phyloP scores from a whole-genome alignment of 1,284 basidiomycete genomes.

The Pseudomicrostroma phylloplanum region DNA sequence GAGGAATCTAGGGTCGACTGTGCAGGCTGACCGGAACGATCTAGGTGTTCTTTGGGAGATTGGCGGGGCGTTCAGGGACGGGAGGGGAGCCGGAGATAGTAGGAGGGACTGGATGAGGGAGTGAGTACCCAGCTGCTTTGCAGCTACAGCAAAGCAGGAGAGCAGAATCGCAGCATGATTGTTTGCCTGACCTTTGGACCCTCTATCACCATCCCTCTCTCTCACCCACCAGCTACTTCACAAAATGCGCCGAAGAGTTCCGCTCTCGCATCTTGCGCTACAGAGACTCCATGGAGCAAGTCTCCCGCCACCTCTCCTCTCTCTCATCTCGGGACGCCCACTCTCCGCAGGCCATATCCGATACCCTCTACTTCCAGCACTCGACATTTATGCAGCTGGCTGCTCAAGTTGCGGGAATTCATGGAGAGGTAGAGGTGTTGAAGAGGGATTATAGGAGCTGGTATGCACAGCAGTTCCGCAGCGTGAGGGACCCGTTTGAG shows the following conservation, averaged over 20 bases:
- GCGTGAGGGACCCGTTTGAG: constrained; percentile 40
- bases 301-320: constrained; percentile 38
- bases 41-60: constrained; percentile 36
- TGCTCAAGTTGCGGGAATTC: constrained; percentile 39
- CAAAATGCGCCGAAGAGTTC: constrained; percentile 29
- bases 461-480: constrained; percentile 40
- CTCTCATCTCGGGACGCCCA: constrained; percentile 31
- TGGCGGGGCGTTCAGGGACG: constrained; percentile 29
- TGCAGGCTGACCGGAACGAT: constrained; percentile 41
- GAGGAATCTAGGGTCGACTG: constrained; percentile 25
- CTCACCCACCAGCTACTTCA: constrained; percentile 29
- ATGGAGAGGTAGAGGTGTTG: constrained; percentile 42
- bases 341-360: constrained; percentile 35
- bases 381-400: constrained; percentile 45
- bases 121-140: constrained; percentile 29
- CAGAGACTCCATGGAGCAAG: constrained; percentile 41
- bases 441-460: constrained; percentile 45
- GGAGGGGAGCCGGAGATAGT: constrained; percentile 7
- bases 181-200: background rate
- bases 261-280: constrained; percentile 37
- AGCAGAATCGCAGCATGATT: constrained; percentile 2
- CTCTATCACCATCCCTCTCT: background rate
- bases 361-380: constrained; percentile 44
- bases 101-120: background rate
- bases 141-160: too few relatives aligned